Conservation (phyloP, 148 eudicot species). For the Vaccinium corymbosum region DNA sequence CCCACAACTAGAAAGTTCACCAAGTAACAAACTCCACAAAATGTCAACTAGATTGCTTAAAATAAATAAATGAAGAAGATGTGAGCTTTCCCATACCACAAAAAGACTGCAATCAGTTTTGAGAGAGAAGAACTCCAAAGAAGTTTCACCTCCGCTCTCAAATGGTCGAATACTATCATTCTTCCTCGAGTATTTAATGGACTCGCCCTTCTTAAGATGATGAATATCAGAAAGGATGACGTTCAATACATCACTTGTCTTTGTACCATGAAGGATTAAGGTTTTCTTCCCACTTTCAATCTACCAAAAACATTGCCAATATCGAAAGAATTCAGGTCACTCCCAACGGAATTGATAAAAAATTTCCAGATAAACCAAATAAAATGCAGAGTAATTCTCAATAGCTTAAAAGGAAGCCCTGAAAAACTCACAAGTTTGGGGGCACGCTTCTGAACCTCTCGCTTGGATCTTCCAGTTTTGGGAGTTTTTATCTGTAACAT, state of each 20-base stretch:
- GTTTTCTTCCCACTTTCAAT: conserved; percentile 86
- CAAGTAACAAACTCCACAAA: background rate
- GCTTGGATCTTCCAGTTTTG: conserved; percentile 51
- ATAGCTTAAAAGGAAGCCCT: background rate
- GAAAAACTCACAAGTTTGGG: conserved; percentile 64
- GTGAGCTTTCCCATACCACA: conserved; percentile 46
- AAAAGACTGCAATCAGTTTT: conserved; percentile 94
- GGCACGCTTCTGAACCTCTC: conserved; percentile 72
- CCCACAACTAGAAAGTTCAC: background rate
- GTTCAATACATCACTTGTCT: conserved; percentile 66
- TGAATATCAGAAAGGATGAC: conserved; percentile 65
- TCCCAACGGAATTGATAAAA: too few relatives aligned
- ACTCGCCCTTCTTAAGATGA: conserved; percentile 74
- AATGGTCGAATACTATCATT: conserved; percentile 90
- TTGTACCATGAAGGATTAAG: conserved; percentile 78
- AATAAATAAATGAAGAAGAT: background rate
- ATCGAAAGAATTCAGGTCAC: background rate
- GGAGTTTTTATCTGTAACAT: conserved; percentile 69
- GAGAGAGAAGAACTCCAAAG: conserved; percentile 80
- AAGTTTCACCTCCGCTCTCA: conserved; percentile 92
- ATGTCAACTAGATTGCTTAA: background rate
- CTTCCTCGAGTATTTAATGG: conserved; percentile 62
- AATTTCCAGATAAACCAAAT: background rate
- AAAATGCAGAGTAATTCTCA: background rate
- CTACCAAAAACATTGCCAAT: conserved; percentile 30